Percentiles rank a stretch among this genome's conserved stretches.
Evolutionary conservation across 2,329 filamentous ascomycete genomes (phyloP).

Genomic region (Ceratocystis variospora): DNA sequence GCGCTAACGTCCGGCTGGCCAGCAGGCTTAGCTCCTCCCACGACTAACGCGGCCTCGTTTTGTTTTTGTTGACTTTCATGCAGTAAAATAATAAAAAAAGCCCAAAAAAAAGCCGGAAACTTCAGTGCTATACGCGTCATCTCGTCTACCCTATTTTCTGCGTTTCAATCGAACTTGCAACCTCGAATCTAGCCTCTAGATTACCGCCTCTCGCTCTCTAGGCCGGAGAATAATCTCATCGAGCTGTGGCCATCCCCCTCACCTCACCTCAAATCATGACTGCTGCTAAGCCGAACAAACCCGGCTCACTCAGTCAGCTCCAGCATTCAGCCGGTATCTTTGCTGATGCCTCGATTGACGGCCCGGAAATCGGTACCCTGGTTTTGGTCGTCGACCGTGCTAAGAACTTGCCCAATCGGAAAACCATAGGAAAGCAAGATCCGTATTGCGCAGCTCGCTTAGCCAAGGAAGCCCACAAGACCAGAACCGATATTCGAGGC

Average conservation of each 20-base stretch:
- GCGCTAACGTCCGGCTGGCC: neutral
- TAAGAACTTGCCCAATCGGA: conserved; percentile 92
- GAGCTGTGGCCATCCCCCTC: neutral
- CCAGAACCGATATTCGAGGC: conserved; percentile 80
- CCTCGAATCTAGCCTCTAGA: neutral
- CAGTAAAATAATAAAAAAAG: too few species aligned
- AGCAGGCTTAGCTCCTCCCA: neutral
- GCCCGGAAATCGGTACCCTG: conserved; percentile 82
- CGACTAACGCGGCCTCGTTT: neutral
- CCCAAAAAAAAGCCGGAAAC: neutral
- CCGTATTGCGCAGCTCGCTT: conserved; percentile 89
- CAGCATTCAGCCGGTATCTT: conserved; percentile 81
- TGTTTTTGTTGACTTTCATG: conserved; percentile 9
- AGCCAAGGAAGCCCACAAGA: conserved; percentile 96
- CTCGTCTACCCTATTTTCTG: neutral
- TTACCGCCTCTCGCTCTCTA: neutral
- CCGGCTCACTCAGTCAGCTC: conserved; percentile 44
- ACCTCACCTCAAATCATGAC: conserved; percentile 25
- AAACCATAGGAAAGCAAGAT: conserved; percentile 97
- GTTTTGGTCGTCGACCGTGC: conserved; percentile 86
- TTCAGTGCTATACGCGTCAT: neutral
- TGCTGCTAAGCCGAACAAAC: conserved; percentile 38
- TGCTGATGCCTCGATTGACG: conserved; percentile 85
- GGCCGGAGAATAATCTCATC: neutral
- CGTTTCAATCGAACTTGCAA: neutral